phyloP scores from a whole-genome alignment of 306 rosid species.

The Oxytropis ochrocephala region DNA sequence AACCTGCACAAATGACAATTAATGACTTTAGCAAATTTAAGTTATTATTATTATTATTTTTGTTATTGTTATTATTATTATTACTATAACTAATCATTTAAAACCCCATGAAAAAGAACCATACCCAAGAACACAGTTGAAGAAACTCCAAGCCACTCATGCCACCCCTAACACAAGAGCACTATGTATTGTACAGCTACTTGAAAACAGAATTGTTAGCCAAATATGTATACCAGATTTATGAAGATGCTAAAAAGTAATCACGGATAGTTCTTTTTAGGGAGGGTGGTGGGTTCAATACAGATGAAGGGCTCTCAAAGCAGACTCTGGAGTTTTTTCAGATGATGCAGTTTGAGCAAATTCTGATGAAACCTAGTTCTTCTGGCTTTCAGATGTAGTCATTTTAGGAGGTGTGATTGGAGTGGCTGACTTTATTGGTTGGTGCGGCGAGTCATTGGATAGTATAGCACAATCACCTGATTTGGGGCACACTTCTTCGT shows the following conservation, averaged over 20 bases:
- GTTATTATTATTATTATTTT: too few species aligned
- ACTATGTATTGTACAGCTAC: not conserved
- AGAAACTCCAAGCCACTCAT: too few species aligned
- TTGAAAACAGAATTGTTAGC: not conserved
- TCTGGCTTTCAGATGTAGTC: constrained; percentile 45
- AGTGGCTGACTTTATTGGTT: constrained; percentile 9
- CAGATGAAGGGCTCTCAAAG: constrained; percentile 81
- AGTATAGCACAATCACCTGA: constrained; percentile 8
- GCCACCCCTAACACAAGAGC: too few species aligned
- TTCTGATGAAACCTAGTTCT: constrained; percentile 29
- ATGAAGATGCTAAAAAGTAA: constrained; percentile 56
- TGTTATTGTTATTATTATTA: too few species aligned
- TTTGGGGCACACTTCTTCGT: constrained; percentile 23
- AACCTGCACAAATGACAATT: too few species aligned
- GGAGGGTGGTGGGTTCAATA: constrained; percentile 83
- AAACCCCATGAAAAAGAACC: too few species aligned
- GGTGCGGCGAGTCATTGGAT: constrained; percentile 16
- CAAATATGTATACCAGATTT: constrained; percentile 1
- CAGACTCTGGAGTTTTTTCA: constrained; percentile 70
- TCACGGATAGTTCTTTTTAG: constrained; percentile 78
- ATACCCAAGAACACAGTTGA: too few species aligned
- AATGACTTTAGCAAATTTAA: too few species aligned
- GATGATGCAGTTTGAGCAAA: constrained; percentile 30
- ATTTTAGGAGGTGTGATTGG: constrained; percentile 43
- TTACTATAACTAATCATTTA: too few species aligned